Percentiles rank a stretch among this genome's conserved stretches.
phyloP scores from a whole-genome alignment of 495 filamentous ascomycete species.

The Glonium stellatum region DNA sequence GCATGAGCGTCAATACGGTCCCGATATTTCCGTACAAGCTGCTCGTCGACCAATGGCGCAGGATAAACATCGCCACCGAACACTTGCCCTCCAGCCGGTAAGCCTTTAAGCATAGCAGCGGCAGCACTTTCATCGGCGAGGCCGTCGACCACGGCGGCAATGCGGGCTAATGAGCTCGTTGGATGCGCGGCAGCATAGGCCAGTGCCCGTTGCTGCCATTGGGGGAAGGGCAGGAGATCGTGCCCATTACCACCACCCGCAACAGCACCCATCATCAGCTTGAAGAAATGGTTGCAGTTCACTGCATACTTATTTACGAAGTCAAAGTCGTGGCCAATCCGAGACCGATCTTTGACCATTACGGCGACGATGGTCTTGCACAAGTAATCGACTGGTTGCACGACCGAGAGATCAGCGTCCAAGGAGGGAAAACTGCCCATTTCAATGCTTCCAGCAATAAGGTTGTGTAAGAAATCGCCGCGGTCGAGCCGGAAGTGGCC shows the following conservation, averaged over 20 bases:
- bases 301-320: conserved; percentile 26
- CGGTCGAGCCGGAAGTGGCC: conserved; percentile 34
- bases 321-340: conserved; percentile 32
- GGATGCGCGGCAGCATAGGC: conserved; percentile 25
- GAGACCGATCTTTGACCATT: conserved; percentile 25
- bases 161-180: conserved; percentile 28
- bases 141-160: conserved; percentile 28
- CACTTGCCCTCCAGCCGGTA: conserved; percentile 25
- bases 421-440: conserved; percentile 31
- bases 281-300: conserved; percentile 29
- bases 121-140: conserved; percentile 26
- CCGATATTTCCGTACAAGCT: conserved; percentile 24
- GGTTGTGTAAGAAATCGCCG: conserved; percentile 36
- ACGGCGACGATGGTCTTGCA: conserved; percentile 27
- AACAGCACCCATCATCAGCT: conserved; percentile 8
- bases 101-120: conserved; percentile 25
- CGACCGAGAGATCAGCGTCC: conserved; percentile 29
- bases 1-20: no score
- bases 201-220: conserved; percentile 27
- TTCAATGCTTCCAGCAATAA: conserved; percentile 31
- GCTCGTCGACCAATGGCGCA: conserved; percentile 19
- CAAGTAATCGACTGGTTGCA: conserved; percentile 34
- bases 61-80: conserved; percentile 28
- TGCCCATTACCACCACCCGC: no score
- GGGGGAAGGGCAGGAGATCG: conserved; percentile 13